Evolutionary conservation across 768 basidiomycete species (phyloP).

Genomic region (Strobilomyces dryophilus): DNA sequence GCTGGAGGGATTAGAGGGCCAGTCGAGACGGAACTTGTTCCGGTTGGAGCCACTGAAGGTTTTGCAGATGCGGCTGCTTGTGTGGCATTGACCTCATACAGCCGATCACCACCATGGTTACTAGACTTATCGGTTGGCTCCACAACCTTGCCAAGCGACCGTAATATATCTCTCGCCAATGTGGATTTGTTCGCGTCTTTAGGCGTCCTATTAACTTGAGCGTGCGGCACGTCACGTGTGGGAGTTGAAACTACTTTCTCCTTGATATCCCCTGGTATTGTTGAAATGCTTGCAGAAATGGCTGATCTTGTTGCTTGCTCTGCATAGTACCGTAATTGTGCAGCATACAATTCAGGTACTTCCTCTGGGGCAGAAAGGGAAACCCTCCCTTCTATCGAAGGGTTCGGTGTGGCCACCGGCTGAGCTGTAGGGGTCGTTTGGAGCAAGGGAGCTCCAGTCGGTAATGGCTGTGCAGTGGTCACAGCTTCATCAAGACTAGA

Average conservation of each 20-base stretch:
- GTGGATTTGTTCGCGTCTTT: constrained; percentile 45
- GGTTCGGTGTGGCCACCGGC: background rate
- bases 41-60: background rate
- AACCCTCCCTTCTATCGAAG: background rate
- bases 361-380: background rate
- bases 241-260: constrained; percentile 10
- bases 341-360: constrained; percentile 3
- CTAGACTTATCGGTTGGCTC: constrained; percentile 1
- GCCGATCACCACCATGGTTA: background rate
- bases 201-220: constrained; percentile 21
- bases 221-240: background rate
- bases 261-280: background rate
- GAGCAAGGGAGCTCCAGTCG: background rate
- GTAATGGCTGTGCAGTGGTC: background rate
- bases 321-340: constrained; percentile 22
- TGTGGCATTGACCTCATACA: background rate
- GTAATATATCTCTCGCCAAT: constrained; percentile 55
- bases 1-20: background rate
- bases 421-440: background rate
- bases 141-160: constrained; percentile 39
- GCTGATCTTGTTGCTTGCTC: constrained; percentile 11
- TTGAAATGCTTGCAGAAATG: background rate
- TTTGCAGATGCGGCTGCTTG: background rate
- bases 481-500: background rate
- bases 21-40: background rate